These are phyloP conservation scores for Amylocarpus encephaloides DNA, from an alignment of 2,329 filamentous ascomycete genomes.

Conservation along the genomic window DNA sequence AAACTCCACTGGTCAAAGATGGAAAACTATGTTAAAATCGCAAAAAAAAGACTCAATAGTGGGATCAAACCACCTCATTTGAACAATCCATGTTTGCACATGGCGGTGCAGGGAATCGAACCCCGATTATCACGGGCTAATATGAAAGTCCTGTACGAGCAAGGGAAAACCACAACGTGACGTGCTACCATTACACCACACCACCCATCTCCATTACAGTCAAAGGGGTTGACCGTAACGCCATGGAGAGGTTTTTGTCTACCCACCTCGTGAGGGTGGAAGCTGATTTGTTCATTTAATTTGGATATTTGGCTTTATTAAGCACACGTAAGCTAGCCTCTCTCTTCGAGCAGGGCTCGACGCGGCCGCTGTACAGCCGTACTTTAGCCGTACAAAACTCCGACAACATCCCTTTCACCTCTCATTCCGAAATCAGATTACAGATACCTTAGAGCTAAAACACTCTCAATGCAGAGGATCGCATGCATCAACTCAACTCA, in stretches of 20 bases:
- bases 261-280: constrained; percentile 19
- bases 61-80: constrained; percentile 24
- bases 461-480: too few relatives aligned
- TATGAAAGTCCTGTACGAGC: constrained; percentile 13
- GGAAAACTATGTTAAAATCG: constrained; percentile 1
- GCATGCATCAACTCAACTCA: too few relatives aligned
- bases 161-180: constrained; percentile 28
- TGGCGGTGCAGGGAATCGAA: constrained; percentile 34
- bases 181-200: constrained; percentile 30
- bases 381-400: too few relatives aligned
- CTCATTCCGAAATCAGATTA: too few relatives aligned
- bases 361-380: too few relatives aligned
- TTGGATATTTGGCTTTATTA: neutral
- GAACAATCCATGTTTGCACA: constrained; percentile 22
- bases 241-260: neutral
- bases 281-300: neutral
- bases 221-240: neutral
- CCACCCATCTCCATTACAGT: neutral
- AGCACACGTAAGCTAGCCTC: too few relatives aligned
- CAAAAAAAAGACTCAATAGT: constrained; percentile 22
- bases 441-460: too few relatives aligned
- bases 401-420: too few relatives aligned
- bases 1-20: too few relatives aligned
- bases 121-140: constrained; percentile 31
- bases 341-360: too few relatives aligned